Base-by-base conservation (phyloP, 2,329 filamentous ascomycete genomes). In the Mycogone perniciosa region DNA sequence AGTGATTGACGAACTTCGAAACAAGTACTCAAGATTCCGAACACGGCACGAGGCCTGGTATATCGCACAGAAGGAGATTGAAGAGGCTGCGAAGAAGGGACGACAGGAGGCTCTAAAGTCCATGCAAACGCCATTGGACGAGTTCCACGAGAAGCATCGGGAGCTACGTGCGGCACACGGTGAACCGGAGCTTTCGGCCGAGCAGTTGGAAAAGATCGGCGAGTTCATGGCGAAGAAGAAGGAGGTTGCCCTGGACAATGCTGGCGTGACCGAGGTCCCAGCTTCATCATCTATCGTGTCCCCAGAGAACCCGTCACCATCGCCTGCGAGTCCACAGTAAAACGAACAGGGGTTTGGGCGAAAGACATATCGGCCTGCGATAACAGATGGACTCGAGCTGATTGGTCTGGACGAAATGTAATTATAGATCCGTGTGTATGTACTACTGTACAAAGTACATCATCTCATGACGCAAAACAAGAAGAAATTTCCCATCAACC, bases 1-100 rank as follows among this genome's bases (percentile, higher is more conserved):
- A n/a, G 79, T 96, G 35, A 78, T 95, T 57, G 84, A 96, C 66
- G 92, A 97, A 75, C 76, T 97, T 64, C 80, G 90, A 64, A 86
- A 87, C 74, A 86, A 84, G 65, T 95, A 85, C 77, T 88, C 85
- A 59, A 82, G 79, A 61, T 93, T 91, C 81, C 79, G 90, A 62
- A 89, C 84, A 48, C 77, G 88, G 44, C 89, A 95, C 71, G 86
- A 90, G 56, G 72, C 79, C 42, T 86, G 85, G 66, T 95, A 86
- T 65, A 68, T 91, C 47, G 74, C 74, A 57, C 71, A 75, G 69
- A 85, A 84, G 74, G 74, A 81, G 66, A 70, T 74, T 53, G 77
- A 85, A 65, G 84, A 80, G 40, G 64, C 62, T 30, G 70, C 66
- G 55, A 67, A 69, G 65, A 70, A 74, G 63, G 56, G 62, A 48